These are phyloP conservation scores for Beauveria scarabaeidicola DNA, from an alignment of 2,329 filamentous ascomycete species.

Conservation along the genomic window DNA sequence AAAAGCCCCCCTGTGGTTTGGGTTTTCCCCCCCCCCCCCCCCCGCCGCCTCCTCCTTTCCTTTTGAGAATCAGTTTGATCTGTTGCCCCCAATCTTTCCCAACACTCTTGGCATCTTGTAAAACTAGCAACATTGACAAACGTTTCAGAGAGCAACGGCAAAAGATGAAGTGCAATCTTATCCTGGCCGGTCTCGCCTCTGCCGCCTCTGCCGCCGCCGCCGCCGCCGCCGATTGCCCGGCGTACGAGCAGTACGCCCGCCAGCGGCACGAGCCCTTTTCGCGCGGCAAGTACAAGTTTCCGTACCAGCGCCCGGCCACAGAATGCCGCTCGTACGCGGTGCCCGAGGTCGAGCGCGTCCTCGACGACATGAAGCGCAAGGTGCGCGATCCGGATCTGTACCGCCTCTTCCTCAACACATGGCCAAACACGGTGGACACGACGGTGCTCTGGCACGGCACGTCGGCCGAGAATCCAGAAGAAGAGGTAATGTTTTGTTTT, in stretches of 20 bases:
- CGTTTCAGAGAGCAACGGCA: not conserved
- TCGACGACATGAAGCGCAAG: slow-evolving; percentile 57
- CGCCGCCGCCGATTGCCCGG: slow-evolving; percentile 24
- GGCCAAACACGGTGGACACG: slow-evolving; percentile 68
- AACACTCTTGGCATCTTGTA: too few relatives aligned
- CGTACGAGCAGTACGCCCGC: slow-evolving; percentile 27
- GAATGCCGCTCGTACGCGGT: slow-evolving; percentile 77
- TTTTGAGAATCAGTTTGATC: not conserved
- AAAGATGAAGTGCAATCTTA: slow-evolving; percentile 5
- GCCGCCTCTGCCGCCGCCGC: slow-evolving; percentile 14
- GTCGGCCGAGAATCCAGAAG: slow-evolving; percentile 45
- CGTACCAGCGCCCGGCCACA: slow-evolving; percentile 68
- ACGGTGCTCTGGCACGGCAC: slow-evolving; percentile 61
- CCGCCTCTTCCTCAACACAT: slow-evolving; percentile 63
- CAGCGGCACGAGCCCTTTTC: slow-evolving; percentile 60
- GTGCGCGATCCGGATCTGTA: slow-evolving; percentile 71
- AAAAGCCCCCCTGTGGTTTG: too few relatives aligned
- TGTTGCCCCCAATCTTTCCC: not conserved
- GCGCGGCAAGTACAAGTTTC: slow-evolving; percentile 64
- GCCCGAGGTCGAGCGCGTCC: slow-evolving; percentile 65
- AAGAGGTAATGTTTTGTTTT: slow-evolving; percentile 41
- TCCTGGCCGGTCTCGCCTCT: too few relatives aligned
- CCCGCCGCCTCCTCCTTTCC: too few relatives aligned
- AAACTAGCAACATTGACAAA: too few relatives aligned
- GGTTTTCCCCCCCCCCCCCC: too few relatives aligned